phyloP scores from a whole-genome alignment of 2,329 filamentous ascomycete genomes.

The Fusarium albidum region DNA sequence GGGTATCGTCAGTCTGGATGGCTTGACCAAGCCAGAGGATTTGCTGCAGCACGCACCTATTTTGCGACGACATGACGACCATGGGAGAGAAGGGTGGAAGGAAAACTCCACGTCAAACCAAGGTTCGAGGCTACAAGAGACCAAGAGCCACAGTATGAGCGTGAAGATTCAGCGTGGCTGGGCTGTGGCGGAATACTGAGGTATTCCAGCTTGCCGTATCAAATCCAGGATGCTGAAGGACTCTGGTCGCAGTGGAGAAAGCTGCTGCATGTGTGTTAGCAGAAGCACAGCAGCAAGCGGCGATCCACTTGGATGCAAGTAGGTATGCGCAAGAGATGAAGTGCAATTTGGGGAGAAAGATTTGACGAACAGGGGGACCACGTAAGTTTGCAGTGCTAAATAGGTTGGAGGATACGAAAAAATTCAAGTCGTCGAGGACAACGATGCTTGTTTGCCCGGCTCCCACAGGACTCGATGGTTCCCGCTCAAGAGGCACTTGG shows the following conservation, averaged over 20 bases:
- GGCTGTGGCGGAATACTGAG: constrained; percentile 12
- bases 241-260: constrained; percentile 20
- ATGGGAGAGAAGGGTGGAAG: constrained; percentile 25
- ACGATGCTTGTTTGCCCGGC: constrained; percentile 19
- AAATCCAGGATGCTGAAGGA: constrained; percentile 18
- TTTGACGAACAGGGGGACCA: neutral
- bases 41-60: constrained; percentile 35
- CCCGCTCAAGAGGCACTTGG: constrained; percentile 17
- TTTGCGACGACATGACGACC: constrained; percentile 44
- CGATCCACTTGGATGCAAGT: constrained; percentile 13
- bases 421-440: constrained; percentile 15
- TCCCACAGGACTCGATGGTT: constrained; percentile 15
- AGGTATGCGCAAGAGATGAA: constrained; percentile 7
- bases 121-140: constrained; percentile 6
- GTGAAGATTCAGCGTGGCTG: constrained; percentile 16
- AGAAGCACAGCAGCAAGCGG: constrained; percentile 22
- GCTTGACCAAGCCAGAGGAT: neutral
- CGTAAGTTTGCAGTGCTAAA: neutral
- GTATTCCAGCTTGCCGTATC: constrained; percentile 7
- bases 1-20: constrained; percentile 20
- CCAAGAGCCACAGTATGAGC: neutral
- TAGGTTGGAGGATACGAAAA: neutral
- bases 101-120: constrained; percentile 13
- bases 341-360: neutral
- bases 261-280: constrained; percentile 24